phyloP scores from a whole-genome alignment of 208 protist genomes.

The Trypanosoma scelopori region DNA sequence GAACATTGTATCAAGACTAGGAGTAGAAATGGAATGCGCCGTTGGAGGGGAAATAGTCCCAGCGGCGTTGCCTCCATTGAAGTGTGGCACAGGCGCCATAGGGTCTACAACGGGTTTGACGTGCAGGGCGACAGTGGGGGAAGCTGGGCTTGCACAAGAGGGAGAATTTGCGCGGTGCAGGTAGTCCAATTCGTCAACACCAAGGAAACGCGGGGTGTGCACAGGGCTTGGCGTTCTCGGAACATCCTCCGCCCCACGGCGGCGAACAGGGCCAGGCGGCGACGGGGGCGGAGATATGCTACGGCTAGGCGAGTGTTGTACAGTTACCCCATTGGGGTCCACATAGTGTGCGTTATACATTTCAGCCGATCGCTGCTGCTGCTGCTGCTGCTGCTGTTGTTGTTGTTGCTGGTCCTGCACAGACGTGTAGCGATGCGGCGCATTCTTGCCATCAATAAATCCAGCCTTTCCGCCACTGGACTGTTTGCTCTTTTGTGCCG shows the following conservation, averaged over 20 bases:
- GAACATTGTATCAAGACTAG: constrained; percentile 30
- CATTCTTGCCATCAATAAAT: not conserved
- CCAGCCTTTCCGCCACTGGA: not conserved
- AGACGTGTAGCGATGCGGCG: not conserved
- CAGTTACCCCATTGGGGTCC: constrained; percentile 16
- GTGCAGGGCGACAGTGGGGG: constrained; percentile 31
- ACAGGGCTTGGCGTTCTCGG: constrained; percentile 52
- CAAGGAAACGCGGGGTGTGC: constrained; percentile 36
- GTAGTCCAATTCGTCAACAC: constrained; percentile 77
- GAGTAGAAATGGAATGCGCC: constrained; percentile 32
- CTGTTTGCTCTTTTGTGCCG: constrained; percentile 1
- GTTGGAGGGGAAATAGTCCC: constrained; percentile 32
- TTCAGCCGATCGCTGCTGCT: constrained; percentile 6
- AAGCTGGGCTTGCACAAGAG: constrained; percentile 8
- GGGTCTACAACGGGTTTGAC: constrained; percentile 66
- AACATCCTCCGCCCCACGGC: constrained; percentile 25
- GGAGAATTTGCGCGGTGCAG: constrained; percentile 60
- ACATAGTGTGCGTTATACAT: constrained; percentile 16
- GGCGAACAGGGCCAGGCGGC: constrained; percentile 17
- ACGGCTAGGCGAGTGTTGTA: not conserved
- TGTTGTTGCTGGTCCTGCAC: constrained; percentile 1
- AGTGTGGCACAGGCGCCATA: constrained; percentile 61
- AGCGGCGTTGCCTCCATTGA: constrained; percentile 6
- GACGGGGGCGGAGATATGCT: constrained; percentile 43
- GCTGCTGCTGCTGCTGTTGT: not conserved